These are phyloP conservation scores for Cryptococcus jaspeensis DNA, from an alignment of 1,284 basidiomycete genomes.

Conservation along the genomic window DNA sequence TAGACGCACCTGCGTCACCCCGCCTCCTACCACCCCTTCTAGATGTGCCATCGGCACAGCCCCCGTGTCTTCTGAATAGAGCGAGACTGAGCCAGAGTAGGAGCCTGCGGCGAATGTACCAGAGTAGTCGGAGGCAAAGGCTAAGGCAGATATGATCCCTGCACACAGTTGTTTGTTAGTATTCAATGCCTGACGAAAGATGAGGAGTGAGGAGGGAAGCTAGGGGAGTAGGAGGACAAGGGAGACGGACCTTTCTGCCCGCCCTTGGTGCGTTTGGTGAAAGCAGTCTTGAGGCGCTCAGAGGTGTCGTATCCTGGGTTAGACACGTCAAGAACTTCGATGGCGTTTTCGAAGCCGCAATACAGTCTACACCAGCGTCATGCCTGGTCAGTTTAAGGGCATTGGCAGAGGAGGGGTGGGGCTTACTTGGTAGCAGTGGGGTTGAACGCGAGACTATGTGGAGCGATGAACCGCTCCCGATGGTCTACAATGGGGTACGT, in stretches of 20 bases:
- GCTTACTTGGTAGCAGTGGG: conserved; percentile 64
- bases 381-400: background rate
- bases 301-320: conserved; percentile 48
- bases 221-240: background rate
- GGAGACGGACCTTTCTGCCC: conserved; percentile 70
- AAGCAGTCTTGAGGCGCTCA: conserved; percentile 68
- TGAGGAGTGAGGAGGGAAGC: background rate
- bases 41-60: conserved; percentile 63
- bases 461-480: conserved; percentile 78
- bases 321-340: conserved; percentile 79
- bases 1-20: conserved; percentile 66
- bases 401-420: background rate
- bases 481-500: conserved; percentile 90
- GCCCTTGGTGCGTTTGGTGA: conserved; percentile 72
- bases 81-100: conserved; percentile 62
- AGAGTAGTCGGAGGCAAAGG: conserved; percentile 68
- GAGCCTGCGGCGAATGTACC: conserved; percentile 70
- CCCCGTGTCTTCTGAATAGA: conserved; percentile 67
- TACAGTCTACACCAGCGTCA: conserved; percentile 62
- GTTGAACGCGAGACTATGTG: conserved; percentile 78
- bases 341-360: conserved; percentile 83
- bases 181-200: too few relatives aligned
- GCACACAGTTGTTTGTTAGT: too few relatives aligned
- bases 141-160: conserved; percentile 81
- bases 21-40: conserved; percentile 60